Evolutionary conservation across 805 yeast species (phyloP).

Genomic region (Teunomyces aglyptinius): DNA sequence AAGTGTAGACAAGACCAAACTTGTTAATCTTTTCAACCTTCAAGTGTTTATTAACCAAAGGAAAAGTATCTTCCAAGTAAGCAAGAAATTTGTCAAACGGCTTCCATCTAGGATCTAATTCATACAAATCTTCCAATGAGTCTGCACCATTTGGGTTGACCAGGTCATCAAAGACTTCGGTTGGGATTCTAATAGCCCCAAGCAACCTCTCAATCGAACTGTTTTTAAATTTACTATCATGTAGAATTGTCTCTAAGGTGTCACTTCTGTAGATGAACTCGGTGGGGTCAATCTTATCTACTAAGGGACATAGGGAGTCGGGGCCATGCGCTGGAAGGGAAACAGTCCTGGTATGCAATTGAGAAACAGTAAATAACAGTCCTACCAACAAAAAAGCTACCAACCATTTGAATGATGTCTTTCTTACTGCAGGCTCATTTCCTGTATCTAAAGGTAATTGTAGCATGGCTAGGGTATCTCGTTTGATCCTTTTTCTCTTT

Average conservation of each 20-base stretch:
- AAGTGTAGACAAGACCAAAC: slow-evolving; percentile 35
- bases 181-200: slow-evolving; percentile 31
- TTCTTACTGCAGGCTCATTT: neutral
- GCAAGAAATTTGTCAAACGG: slow-evolving; percentile 25
- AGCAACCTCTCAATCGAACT: slow-evolving; percentile 21
- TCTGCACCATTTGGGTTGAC: slow-evolving; percentile 25
- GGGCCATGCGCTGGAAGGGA: slow-evolving; percentile 11
- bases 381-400: neutral
- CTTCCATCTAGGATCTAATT: slow-evolving; percentile 15
- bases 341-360: neutral
- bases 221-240: slow-evolving; percentile 23
- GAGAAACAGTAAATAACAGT: neutral
- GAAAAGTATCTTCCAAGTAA: slow-evolving; percentile 31
- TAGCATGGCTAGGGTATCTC: neutral
- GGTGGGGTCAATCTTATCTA: slow-evolving; percentile 29
- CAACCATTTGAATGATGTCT: neutral
- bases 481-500: too few species aligned
- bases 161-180: slow-evolving; percentile 32
- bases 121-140: slow-evolving; percentile 23
- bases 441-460: slow-evolving; percentile 3
- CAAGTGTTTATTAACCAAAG: slow-evolving; percentile 31
- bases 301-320: slow-evolving; percentile 36
- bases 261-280: slow-evolving; percentile 18
- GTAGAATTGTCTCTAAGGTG: slow-evolving; percentile 24
- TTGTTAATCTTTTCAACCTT: slow-evolving; percentile 35